Base-by-base conservation (phyloP, 2,329 filamentous ascomycete genomes). In the Venturia asperata region DNA sequence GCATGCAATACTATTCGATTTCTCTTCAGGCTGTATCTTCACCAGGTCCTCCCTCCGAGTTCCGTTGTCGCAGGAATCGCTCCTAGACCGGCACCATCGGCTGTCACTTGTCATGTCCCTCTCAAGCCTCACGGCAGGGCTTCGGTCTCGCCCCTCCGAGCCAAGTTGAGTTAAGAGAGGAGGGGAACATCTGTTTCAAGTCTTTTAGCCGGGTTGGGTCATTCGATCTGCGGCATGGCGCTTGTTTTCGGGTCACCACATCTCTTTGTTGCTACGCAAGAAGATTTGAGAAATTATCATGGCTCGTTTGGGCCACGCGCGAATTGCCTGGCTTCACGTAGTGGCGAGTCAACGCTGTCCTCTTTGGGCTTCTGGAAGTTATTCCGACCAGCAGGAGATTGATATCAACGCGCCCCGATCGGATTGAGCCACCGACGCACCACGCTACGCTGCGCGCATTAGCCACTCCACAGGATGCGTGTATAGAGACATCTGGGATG, bases 401-500 rank as follows among this genome's bases (percentile, higher is more conserved):
- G 11, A n/a, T n/a, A 58, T 5, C 27, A 21, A 58, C 52, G 52
- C 52, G 52, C 17, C 52, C 37, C 52, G 19, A 30, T n/a, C 30
- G 5, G 5, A 37, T 37, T 58, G 52, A 58, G 52, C 27, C 52
- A 27, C 30, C 30, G 15, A 58, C 52, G 52, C 52, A 27, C 30
- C 52, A 37, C 52, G 52, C 52, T 37, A 58, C n/a, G 52, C 52
- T 37, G 37, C n/a, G 19, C 21, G 52, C 52, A 19, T 58, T 58
- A 58, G 52, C 13, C 30, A 11, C 27, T 58, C 30, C 27, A 34
- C 52, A 37, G 3, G 17, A 58, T 37, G 15, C 52, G 52, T 58
- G 52, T 58, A 58, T 19, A 58, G 52, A 56, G 49, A 37, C 52
- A 34, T 58, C 52, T 58, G 52, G 52, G 52, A 58, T 58, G 37